Evolutionary conservation across 2,329 filamentous ascomycete species (phyloP).

Genomic region (Rosellinia necatrix): DNA sequence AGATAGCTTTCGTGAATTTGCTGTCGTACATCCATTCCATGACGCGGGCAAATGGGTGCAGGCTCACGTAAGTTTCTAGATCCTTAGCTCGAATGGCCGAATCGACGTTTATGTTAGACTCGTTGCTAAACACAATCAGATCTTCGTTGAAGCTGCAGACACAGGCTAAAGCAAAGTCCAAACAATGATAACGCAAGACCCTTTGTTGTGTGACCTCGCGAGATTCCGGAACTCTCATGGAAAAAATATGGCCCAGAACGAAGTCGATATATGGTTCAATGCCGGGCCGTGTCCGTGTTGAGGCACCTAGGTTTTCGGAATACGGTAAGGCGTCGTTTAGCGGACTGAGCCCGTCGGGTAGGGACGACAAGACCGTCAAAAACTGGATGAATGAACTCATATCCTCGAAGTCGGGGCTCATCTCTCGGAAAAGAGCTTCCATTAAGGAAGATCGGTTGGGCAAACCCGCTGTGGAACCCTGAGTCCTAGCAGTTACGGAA

Average conservation of each 20-base stretch:
- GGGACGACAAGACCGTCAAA: slow-evolving; percentile 71
- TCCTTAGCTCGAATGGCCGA: slow-evolving; percentile 73
- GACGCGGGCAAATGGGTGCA: slow-evolving; percentile 90
- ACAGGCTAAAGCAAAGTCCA: slow-evolving; percentile 81
- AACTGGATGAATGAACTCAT: slow-evolving; percentile 82
- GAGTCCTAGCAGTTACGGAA: slow-evolving; percentile 31
- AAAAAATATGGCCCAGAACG: slow-evolving; percentile 78
- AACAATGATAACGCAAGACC: slow-evolving; percentile 76
- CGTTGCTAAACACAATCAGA: slow-evolving; percentile 81
- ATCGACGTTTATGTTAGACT: slow-evolving; percentile 77
- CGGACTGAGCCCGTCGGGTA: slow-evolving; percentile 62
- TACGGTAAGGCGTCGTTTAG: slow-evolving; percentile 82
- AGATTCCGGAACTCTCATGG: slow-evolving; percentile 66
- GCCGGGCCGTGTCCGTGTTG: slow-evolving; percentile 75
- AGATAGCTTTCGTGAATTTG: slow-evolving; percentile 78
- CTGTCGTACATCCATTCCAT: slow-evolving; percentile 99
- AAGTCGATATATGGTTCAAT: slow-evolving; percentile 95
- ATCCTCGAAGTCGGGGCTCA: slow-evolving; percentile 82
- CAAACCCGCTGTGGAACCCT: slow-evolving; percentile 42
- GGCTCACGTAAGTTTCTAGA: slow-evolving; percentile 76
- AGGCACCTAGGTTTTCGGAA: slow-evolving; percentile 79
- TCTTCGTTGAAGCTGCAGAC: slow-evolving; percentile 92
- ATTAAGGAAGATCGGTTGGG: slow-evolving; percentile 45
- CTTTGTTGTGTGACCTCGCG: slow-evolving; percentile 70
- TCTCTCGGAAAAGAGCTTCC: slow-evolving; percentile 72